A percentile compares a stretch with the other conserved stretches of the same genome.
Conservation (phyloP, 2,329 filamentous ascomycete species). For the Venturia oleaginea region DNA sequence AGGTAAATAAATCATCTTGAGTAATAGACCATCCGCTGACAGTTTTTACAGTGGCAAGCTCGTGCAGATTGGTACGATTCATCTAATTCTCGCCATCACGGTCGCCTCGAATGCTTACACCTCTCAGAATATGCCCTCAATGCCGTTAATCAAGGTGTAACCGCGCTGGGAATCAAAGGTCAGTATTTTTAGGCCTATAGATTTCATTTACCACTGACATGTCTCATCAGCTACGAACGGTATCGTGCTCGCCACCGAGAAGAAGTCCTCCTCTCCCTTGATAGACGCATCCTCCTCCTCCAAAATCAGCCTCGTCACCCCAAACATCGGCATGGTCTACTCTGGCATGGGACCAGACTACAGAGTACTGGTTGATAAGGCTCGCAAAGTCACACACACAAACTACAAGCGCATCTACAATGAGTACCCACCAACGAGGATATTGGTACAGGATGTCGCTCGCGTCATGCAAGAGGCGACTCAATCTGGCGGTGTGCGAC, state of each 20-base stretch:
- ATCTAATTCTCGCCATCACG: not conserved
- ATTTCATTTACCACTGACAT: constrained; percentile 9
- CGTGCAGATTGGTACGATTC: constrained; percentile 77
- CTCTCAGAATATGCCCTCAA: constrained; percentile 91
- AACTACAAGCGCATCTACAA: constrained; percentile 99
- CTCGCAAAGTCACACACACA: constrained; percentile 95
- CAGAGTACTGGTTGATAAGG: constrained; percentile 92
- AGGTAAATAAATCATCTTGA: constrained; percentile 55
- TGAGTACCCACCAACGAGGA: constrained; percentile 98
- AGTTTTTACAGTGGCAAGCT: constrained; percentile 71
- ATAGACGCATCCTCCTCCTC: constrained; percentile 91
- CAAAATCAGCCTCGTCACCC: constrained; percentile 96
- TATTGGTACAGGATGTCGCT: constrained; percentile 97
- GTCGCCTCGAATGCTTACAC: constrained; percentile 15
- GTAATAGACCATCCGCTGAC: constrained; percentile 35
- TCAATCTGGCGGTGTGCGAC: constrained; percentile 92
- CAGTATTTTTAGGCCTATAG: constrained; percentile 16
- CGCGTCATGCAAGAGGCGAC: constrained; percentile 98
- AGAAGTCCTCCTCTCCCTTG: constrained; percentile 96
- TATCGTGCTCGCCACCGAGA: constrained; percentile 97
- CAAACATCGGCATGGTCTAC: constrained; percentile 99
- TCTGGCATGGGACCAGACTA: constrained; percentile 99
- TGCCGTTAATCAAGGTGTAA: constrained; percentile 98
- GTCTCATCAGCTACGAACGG: constrained; percentile 74
- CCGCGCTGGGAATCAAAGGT: constrained; percentile 98